Conservation (phyloP, 768 basidiomycete genomes). For the Cantharellus anzutake region DNA sequence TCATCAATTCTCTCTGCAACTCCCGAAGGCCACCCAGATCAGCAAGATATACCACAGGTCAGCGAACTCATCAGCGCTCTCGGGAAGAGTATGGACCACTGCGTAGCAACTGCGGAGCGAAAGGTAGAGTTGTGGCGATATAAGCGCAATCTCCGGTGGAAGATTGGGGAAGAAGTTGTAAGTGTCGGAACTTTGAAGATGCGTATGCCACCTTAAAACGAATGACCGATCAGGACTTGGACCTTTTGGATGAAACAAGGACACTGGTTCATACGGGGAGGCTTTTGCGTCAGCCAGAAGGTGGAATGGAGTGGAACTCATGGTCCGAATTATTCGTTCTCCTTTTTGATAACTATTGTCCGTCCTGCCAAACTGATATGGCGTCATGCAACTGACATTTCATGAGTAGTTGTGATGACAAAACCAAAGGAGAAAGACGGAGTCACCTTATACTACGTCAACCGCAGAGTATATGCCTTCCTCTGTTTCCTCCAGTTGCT, state of each 20-base stretch:
- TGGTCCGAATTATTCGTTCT: slow-evolving; percentile 84
- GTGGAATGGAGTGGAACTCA: slow-evolving; percentile 70
- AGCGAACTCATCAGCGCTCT: slow-evolving; percentile 73
- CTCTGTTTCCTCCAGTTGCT: not conserved
- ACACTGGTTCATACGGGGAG: slow-evolving; percentile 71
- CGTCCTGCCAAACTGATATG: slow-evolving; percentile 15
- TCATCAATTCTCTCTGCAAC: slow-evolving; percentile 65
- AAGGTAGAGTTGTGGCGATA: slow-evolving; percentile 85
- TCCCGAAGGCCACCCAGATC: slow-evolving; percentile 57
- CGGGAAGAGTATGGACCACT: slow-evolving; percentile 75
- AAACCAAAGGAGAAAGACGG: slow-evolving; percentile 68
- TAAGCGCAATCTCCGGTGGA: slow-evolving; percentile 61
- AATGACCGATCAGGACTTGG: slow-evolving; percentile 47
- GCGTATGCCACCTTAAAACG: too few species aligned
- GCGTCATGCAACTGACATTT: not conserved
- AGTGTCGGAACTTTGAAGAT: slow-evolving; percentile 11
- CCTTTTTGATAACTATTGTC: slow-evolving; percentile 89
- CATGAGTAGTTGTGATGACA: slow-evolving; percentile 58
- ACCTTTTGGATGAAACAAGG: slow-evolving; percentile 64
- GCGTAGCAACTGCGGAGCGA: slow-evolving; percentile 65
- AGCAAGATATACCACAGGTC: slow-evolving; percentile 63
- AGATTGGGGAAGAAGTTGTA: slow-evolving; percentile 52
- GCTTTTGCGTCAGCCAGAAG: slow-evolving; percentile 71
- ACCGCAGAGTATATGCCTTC: slow-evolving; percentile 35
- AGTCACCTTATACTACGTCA: slow-evolving; percentile 56